Evolutionary conservation across 768 basidiomycete genomes (phyloP).

Genomic region (Mycena galericulata): DNA sequence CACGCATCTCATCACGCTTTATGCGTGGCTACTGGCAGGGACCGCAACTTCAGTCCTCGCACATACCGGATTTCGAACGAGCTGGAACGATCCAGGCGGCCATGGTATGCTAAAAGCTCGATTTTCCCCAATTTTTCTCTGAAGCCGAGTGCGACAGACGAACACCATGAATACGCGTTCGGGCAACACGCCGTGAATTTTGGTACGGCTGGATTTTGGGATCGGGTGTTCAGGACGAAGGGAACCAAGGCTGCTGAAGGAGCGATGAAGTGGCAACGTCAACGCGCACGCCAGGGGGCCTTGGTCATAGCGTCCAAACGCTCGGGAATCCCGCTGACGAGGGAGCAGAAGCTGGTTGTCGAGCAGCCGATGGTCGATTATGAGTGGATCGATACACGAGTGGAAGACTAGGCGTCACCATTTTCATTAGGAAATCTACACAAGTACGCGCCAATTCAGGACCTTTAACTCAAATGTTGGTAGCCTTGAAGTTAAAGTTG

Average conservation of each 20-base stretch:
- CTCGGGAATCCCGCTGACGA: conserved; percentile 22
- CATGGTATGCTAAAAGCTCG: conserved; percentile 2
- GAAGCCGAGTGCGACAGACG: background rate
- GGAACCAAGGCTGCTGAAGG: conserved; percentile 5
- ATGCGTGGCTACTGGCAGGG: conserved; percentile 20
- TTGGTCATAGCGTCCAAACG: conserved; percentile 9
- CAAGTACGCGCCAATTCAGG: too few relatives aligned
- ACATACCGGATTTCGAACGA: conserved; percentile 22
- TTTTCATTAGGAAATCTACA: too few relatives aligned
- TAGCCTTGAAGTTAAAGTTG: too few relatives aligned
- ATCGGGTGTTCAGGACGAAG: conserved; percentile 15
- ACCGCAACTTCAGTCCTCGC: conserved; percentile 26
- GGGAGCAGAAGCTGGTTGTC: conserved; percentile 12
- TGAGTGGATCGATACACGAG: conserved; percentile 20
- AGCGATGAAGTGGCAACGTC: conserved; percentile 11
- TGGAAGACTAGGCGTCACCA: conserved; percentile 14
- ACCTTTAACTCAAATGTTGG: too few relatives aligned
- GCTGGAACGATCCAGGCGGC: conserved; percentile 26
- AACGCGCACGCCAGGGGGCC: background rate
- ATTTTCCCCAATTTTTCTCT: background rate
- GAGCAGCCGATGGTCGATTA: conserved; percentile 25
- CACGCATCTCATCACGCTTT: conserved; percentile 23
- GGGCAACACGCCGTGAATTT: conserved; percentile 20
- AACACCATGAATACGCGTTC: conserved; percentile 25
- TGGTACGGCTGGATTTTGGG: conserved; percentile 22